Evolutionary conservation across 2,329 filamentous ascomycete genomes (phyloP), one percentile per base, ranked within the genome.

Genomic region (Cryphonectria carpinicola): DNA sequence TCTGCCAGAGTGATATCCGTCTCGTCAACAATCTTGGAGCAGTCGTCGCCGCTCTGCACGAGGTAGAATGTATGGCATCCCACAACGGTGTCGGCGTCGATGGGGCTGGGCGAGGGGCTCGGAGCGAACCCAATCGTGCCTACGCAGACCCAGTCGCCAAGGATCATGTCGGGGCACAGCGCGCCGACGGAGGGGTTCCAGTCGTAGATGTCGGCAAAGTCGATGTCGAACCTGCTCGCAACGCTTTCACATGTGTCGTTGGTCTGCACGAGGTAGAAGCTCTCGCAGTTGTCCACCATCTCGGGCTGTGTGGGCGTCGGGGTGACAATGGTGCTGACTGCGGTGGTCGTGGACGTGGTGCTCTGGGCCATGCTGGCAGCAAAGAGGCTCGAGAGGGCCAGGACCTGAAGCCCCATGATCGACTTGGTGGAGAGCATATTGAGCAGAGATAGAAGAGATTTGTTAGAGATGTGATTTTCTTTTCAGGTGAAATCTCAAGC

Each of bases 211-310:
- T 61, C 14, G n/a, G 35, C 58, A 5, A 46, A 49, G 25, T n/a
- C 19, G 41, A 68, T 13, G n/a, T 62, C 56, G 25, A 52, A 49
- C 28, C n/a, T 49, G 28, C 19, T 17, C 13, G 56, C 22, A 22
- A 67, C 39, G 41, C 17, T 39, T 2, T 49, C 28, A n/a, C 66
- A 68, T 8, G 37, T 52, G 66, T 62, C 56, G 25, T 62, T 62
- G 41, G 58, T 52, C 49, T 52, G 39, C 13, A 68, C 66, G 19
- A 68, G 56, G 28, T 62, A 60, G 17, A 68, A 66, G 11, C n/a
- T 41, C n/a, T 65, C 28, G 28, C 68, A 70, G 62, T 61, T 22
- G 25, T 56, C 37, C 14, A 62, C 62, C 68, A 70, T 70, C 22
- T 58, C 62, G 2, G 63, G 28, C 41, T 70, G 68, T 4, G 68